A percentile compares a stretch with the other conserved stretches of the same genome.
phyloP scores from a whole-genome alignment of 176 grass and related monocot genomes.

The Musa acuminata region DNA sequence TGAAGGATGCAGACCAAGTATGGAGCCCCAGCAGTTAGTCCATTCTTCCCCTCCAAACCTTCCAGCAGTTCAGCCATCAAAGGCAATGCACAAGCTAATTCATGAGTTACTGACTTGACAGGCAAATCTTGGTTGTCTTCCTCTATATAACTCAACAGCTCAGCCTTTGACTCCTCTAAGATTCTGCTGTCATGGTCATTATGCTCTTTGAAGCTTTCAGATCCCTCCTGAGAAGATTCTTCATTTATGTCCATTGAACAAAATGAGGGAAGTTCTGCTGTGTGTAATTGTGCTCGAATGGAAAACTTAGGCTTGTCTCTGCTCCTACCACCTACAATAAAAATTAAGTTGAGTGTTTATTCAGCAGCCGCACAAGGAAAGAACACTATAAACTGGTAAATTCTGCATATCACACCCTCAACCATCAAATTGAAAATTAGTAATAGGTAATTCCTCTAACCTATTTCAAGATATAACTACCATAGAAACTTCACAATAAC shows the following conservation, averaged over 20 bases:
- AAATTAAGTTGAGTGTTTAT: not conserved
- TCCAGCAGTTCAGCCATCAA: slow-evolving; percentile 84
- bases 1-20: slow-evolving; percentile 31
- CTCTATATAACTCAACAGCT: slow-evolving; percentile 31
- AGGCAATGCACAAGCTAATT: slow-evolving; percentile 33
- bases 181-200: slow-evolving; percentile 15
- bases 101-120: slow-evolving; percentile 22
- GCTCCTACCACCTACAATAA: slow-evolving; percentile 34
- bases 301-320: slow-evolving; percentile 54
- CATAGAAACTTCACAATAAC: not conserved
- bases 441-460: not conserved
- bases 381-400: not conserved
- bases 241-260: slow-evolving; percentile 30
- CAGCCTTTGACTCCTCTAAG: slow-evolving; percentile 25
- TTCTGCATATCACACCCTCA: not conserved
- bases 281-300: slow-evolving; percentile 21
- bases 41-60: slow-evolving; percentile 58
- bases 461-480: not conserved
- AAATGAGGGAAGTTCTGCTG: slow-evolving; percentile 17
- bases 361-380: not conserved
- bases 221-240: slow-evolving; percentile 11
- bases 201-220: slow-evolving; percentile 21
- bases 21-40: slow-evolving; percentile 27
- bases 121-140: slow-evolving; percentile 38
- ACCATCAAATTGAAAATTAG: not conserved